Evolutionary conservation across 179 eudicot genomes (phyloP).

Genomic region (Amaranthus tricolor): DNA sequence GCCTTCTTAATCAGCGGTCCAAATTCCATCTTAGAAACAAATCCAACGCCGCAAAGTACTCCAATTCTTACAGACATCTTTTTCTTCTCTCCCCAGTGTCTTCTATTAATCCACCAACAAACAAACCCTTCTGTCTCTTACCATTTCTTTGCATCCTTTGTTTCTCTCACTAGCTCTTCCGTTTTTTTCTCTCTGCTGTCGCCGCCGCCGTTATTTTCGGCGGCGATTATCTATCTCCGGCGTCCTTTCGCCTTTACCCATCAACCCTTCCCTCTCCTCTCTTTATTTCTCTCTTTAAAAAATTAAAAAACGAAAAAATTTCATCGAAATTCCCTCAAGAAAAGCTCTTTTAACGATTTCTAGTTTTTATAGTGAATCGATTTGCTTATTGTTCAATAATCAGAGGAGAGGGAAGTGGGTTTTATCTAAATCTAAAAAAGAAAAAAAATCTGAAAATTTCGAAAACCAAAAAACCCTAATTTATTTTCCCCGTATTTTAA

Average conservation of each 20-base stretch:
- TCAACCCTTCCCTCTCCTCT: constrained; percentile 72
- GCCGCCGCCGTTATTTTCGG: constrained; percentile 37
- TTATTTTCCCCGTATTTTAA: background rate
- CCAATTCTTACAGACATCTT: background rate
- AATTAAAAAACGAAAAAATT: constrained; percentile 23
- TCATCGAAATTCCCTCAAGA: background rate
- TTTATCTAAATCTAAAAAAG: constrained; percentile 16
- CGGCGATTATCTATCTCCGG: constrained; percentile 43
- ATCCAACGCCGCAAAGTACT: constrained; percentile 22
- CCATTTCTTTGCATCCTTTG: constrained; percentile 1
- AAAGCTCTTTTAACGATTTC: background rate
- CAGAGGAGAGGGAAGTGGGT: constrained; percentile 62
- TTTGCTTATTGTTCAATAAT: constrained; percentile 31
- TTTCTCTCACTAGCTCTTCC: background rate
- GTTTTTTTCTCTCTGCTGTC: constrained; percentile 24
- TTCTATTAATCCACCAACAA: constrained; percentile 8
- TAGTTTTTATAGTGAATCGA: background rate
- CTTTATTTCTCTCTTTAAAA: constrained; percentile 23
- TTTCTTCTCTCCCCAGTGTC: background rate
- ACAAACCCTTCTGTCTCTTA: constrained; percentile 3
- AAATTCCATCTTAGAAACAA: background rate
- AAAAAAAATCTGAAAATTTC: constrained; percentile 27
- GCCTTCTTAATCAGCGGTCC: constrained; percentile 12
- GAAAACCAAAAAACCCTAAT: constrained; percentile 14
- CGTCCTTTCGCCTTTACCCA: constrained; percentile 28